Evolutionary conservation across 768 basidiomycete genomes (phyloP), one percentile per base, ranked within the genome.

Genomic region (Lanmaoa rubissima): DNA sequence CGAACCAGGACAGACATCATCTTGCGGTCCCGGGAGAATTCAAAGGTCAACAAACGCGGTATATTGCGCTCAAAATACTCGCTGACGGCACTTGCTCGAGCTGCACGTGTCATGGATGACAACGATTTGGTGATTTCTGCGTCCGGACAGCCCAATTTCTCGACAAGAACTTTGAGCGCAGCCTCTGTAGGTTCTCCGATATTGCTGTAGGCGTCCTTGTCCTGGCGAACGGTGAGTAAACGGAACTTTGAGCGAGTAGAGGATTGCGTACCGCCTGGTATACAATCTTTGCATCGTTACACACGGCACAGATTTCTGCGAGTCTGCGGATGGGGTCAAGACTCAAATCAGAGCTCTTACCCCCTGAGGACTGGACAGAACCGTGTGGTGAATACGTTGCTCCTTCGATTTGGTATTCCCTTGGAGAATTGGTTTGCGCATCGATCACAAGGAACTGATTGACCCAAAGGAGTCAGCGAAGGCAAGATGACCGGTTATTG

Each of bases 151-250:
- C 90, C 93, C 53, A 98, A 82, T 77, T 98, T 99, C 77, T 99
- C 96, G 24, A 84, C 92, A 17, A 98, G 83, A 42, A 97, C 94
- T 72, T 91, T 94, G 54, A 99, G 81, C 1, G 96, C 96, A 5
- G 96, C 96, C 73, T 99, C 96, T 1, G 96, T 99, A 14, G 96
- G 96, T 75, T 98, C 96, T 26, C 96, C 96, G 46, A 99, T 82
- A 66, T 90, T 94, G 47, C 79, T 72, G 70, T 96, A 98, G 0
- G 76, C 59, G 31, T 79, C 78, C 69, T 90, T 94, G 26, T 96
- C 92, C 92, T 95, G 64, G 24, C 21, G 42, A 19, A 35, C 26
- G 47, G 38, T 63, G 19, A 66, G 35, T 40, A 34, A 55, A 50
- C 5, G 31, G 4, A 35, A 16, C 17, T 1, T 17, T 35, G 43